A percentile compares a stretch with the other conserved stretches of the same genome.
Evolutionary conservation across 768 basidiomycete genomes (phyloP).

Genomic region (Rubroboletus pulcherrimus): DNA sequence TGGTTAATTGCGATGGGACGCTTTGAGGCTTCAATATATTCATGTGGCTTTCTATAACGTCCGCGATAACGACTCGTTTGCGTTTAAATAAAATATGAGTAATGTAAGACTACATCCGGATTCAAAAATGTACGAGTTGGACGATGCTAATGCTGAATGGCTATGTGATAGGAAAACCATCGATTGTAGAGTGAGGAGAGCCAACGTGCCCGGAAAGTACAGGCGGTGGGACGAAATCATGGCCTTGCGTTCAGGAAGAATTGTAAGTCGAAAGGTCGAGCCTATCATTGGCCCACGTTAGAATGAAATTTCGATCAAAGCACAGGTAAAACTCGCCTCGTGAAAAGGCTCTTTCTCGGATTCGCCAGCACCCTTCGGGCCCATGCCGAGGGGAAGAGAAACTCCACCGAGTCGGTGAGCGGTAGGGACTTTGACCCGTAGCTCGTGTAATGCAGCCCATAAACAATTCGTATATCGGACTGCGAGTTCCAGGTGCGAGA

Average conservation of each 20-base stretch:
- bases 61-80: not conserved
- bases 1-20: not conserved
- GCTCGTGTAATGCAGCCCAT: conserved; percentile 55
- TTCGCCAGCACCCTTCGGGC: conserved; percentile 19
- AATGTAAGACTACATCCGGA: conserved; percentile 24
- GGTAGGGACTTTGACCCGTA: conserved; percentile 43
- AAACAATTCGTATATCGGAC: conserved; percentile 63
- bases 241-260: conserved; percentile 48
- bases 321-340: conserved; percentile 32
- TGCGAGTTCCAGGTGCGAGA: conserved; percentile 61
- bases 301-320: not conserved
- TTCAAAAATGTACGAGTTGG: conserved; percentile 14
- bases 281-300: conserved; percentile 21
- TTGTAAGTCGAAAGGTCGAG: conserved; percentile 53
- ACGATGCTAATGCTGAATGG: conserved; percentile 14
- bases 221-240: conserved; percentile 26
- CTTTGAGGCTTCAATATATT: not conserved
- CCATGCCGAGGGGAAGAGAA: conserved; percentile 37
- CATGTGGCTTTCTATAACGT: not conserved
- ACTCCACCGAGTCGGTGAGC: conserved; percentile 41
- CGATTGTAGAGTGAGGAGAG: not conserved
- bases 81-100: conserved; percentile 26
- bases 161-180: conserved; percentile 6
- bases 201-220: not conserved
- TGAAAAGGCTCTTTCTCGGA: conserved; percentile 33